Base-by-base conservation (phyloP, 257 asterid genomes). In the Solanum commersonii region DNA sequence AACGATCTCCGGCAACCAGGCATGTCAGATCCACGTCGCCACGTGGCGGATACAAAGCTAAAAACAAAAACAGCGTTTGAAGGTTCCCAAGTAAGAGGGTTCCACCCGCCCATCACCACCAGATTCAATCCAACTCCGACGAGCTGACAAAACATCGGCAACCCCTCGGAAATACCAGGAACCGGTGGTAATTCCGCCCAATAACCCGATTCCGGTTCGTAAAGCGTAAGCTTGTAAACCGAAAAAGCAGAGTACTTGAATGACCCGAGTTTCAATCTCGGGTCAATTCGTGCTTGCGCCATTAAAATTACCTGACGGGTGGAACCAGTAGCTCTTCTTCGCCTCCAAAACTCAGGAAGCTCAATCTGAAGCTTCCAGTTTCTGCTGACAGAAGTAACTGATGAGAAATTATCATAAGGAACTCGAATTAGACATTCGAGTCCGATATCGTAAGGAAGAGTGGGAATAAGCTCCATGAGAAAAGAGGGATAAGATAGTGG, bases 121-220 rank as follows among this genome's bases (percentile, higher is more conserved):
- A 96, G 89, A 59, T 73, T 90, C 93, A 82, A 29, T 86, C 98
- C 98, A 10, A 90, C 95, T 5, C 91, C 94, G 14, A 87, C 91
- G 8, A 95, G 87, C 91, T 88, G 98, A 65, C 98, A 93, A 78
- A 94, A 94, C 96, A 95, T 76, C 14, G 97, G 99, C 88, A 96
- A 31, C 90, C 98, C 98, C 16, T 85, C 91, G 0, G 92, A 23
- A 18, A 20, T 85, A 2, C 90, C 94, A 7, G 96, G 96, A 1
- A 92, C 35, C 33, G 92, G 91, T 44, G 98, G 96, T 68, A 96
- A 76, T 73, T 92, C 94, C 0, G 93, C 86, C 95, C 97, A 93
- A 15, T 22, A 63, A 78, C 98, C 97, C 34, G 96, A 89, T 10
- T 93, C 94, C 14, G 98, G 97, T 42, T 96, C 97, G n/a, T 91